phyloP scores from a whole-genome alignment of 2,329 filamentous ascomycete genomes.

The Thelonectria blattea region DNA sequence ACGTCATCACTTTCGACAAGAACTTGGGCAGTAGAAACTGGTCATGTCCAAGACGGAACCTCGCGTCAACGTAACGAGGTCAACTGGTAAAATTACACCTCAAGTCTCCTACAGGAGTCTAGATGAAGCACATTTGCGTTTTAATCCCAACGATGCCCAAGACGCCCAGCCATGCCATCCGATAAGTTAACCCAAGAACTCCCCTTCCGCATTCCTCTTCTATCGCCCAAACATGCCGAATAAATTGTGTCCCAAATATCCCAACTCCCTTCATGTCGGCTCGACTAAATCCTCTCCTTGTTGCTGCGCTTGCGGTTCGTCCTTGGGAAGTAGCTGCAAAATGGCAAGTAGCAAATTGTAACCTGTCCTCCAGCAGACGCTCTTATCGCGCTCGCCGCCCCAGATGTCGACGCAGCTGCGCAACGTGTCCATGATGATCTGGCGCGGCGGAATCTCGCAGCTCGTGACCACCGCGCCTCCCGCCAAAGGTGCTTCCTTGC shows the following conservation, averaged over 20 bases:
- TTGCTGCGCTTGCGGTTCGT: neutral
- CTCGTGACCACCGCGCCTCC: conserved; percentile 34
- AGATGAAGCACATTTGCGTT: too few species aligned
- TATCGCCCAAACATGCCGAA: too few species aligned
- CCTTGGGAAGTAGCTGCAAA: conserved; percentile 34
- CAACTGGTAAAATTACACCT: too few species aligned
- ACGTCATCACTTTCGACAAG: conserved; percentile 4
- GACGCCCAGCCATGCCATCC: too few species aligned
- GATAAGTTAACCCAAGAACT: too few species aligned
- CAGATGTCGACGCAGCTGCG: conserved; percentile 45
- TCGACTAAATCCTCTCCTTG: neutral
- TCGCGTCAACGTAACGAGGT: too few species aligned
- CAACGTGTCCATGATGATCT: conserved; percentile 45
- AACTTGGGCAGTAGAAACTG: too few species aligned
- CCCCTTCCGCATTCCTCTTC: too few species aligned
- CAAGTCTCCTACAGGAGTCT: too few species aligned
- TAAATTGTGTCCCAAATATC: too few species aligned
- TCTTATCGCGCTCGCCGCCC: conserved; percentile 44
- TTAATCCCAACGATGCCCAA: too few species aligned
- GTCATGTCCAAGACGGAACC: too few species aligned
- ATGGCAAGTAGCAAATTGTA: conserved; percentile 42
- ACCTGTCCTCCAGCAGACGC: conserved; percentile 44
- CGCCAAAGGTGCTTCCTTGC: conserved; percentile 43
- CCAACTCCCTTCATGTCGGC: neutral
- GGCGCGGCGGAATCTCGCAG: conserved; percentile 42